Evolutionary conservation across 495 filamentous ascomycete species (phyloP).

Genomic region (Aspergillus leporis): DNA sequence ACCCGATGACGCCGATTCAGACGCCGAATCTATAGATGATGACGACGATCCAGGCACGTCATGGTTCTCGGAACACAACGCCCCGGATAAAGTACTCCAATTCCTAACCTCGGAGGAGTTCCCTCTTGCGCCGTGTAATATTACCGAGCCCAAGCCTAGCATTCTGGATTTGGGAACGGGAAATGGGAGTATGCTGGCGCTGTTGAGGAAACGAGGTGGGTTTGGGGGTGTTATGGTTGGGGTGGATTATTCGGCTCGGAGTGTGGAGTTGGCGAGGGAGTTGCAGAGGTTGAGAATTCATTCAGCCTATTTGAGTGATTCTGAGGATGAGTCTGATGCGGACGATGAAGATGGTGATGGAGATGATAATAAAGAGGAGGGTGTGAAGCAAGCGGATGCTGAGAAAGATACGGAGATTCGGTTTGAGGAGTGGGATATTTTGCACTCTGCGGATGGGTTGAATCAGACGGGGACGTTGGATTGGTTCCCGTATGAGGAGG

Average conservation of each 20-base stretch:
- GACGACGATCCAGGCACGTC: conserved; percentile 51
- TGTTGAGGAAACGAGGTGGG: conserved; percentile 59
- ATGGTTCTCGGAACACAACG: conserved; percentile 55
- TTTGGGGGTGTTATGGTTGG: conserved; percentile 70
- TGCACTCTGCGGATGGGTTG: conserved; percentile 38
- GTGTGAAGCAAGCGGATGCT: conserved; percentile 13
- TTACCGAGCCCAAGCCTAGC: conserved; percentile 25
- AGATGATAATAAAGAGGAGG: conserved; percentile 38
- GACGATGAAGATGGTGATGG: no score
- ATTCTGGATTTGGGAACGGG: conserved; percentile 86
- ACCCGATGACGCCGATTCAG: conserved; percentile 11
- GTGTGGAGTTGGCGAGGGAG: conserved; percentile 67
- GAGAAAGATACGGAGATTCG: conserved; percentile 40
- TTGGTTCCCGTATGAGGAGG: conserved; percentile 34
- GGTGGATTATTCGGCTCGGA: conserved; percentile 79
- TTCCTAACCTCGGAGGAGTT: conserved; percentile 43
- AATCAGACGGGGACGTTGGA: conserved; percentile 25
- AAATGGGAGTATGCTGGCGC: conserved; percentile 85
- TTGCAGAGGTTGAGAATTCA: conserved; percentile 42
- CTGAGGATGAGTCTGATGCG: no score
- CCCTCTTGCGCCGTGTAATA: conserved; percentile 36
- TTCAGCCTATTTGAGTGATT: conserved; percentile 42
- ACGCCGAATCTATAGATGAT: conserved; percentile 30
- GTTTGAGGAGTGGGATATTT: conserved; percentile 78
- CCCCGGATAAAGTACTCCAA: conserved; percentile 48